Evolutionary conservation across 2,329 filamentous ascomycete species (phyloP), one percentile per base, ranked within the genome.

Genomic region (Fusarium anguioides): DNA sequence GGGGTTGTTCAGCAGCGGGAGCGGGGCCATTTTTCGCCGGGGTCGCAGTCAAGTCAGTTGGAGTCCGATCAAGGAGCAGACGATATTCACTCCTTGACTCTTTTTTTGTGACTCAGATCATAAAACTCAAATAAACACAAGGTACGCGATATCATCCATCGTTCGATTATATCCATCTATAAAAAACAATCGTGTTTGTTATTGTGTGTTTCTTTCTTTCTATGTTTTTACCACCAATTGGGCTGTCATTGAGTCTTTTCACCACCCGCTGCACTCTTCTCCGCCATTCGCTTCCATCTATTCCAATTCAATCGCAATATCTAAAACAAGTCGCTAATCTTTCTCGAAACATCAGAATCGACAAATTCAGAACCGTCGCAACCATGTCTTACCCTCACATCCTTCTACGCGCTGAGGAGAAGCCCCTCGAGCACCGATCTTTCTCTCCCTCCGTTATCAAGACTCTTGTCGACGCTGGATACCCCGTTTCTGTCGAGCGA

Each of bases 401-500:
- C 69, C 87, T 85, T 75, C 80, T 88, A 60, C 84, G 86, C 63
- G 83, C 86, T 62, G 86, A 88, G 78, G 84, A 84, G 71, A 88
- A 87, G 83, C 83, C 83, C 58, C 81, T 87, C 63, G 70, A 72
- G 63, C 70, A 72, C 35, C 70, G 70, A 31, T 72, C 70, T n/a
- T 72, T 78, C 61, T 78, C 76, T 12, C 76, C 84, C 60, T 81
- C 82, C 48, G 77, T 84, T 63, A 86, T 81, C 59, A 80, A 82
- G 45, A 61, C 75, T 52, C 84, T 93, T 51, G 81, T 92, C 52
- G 85, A 91, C 66, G 89, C 89, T 37, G 90, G 90, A 63, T 93
- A 92, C 76, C 82, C 83, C 23, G 84, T 93, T 70, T 85, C 86
- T 47, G 87, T 92, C 47, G 91, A 93, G 82, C 84, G 86, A 62